Evolutionary conservation across 2,329 filamentous ascomycete genomes (phyloP).

Genomic region (Blastomyces gilchristii): DNA sequence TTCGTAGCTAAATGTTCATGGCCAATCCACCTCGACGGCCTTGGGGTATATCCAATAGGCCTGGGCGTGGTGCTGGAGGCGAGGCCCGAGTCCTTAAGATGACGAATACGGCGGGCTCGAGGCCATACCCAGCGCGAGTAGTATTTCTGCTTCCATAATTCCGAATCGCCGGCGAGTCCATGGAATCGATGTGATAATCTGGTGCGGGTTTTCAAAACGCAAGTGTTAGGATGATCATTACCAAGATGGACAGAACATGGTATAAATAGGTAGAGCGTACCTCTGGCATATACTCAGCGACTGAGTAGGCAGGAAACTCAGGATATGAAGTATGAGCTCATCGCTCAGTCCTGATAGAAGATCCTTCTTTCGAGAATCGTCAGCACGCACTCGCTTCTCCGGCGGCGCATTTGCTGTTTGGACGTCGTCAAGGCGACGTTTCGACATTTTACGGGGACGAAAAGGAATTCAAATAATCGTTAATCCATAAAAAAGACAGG

Average conservation of each 20-base stretch:
- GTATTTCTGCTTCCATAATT: constrained; percentile 85
- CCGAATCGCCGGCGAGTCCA: constrained; percentile 64
- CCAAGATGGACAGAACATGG: neutral
- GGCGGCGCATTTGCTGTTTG: constrained; percentile 8
- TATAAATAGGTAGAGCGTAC: constrained; percentile 26
- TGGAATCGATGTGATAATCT: constrained; percentile 60
- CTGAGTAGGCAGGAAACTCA: constrained; percentile 62
- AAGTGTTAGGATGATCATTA: no score
- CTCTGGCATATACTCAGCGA: constrained; percentile 56
- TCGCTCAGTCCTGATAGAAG: constrained; percentile 66
- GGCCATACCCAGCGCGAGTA: constrained; percentile 79
- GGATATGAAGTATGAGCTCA: constrained; percentile 74
- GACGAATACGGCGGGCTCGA: constrained; percentile 64
- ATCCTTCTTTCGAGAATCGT: constrained; percentile 36
- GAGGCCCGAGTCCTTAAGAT: constrained; percentile 41
- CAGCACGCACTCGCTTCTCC: constrained; percentile 11
- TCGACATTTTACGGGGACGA: constrained; percentile 10
- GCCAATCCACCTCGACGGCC: constrained; percentile 51
- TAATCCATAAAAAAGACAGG: neutral
- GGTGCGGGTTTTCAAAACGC: neutral
- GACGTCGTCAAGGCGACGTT: constrained; percentile 11
- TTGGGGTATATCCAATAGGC: constrained; percentile 41
- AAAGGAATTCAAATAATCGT: neutral
- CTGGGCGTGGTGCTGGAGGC: constrained; percentile 7
- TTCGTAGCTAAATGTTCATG: constrained; percentile 47